Conservation (phyloP, 1,139 yeast species). For the Protomyces inouyei region DNA sequence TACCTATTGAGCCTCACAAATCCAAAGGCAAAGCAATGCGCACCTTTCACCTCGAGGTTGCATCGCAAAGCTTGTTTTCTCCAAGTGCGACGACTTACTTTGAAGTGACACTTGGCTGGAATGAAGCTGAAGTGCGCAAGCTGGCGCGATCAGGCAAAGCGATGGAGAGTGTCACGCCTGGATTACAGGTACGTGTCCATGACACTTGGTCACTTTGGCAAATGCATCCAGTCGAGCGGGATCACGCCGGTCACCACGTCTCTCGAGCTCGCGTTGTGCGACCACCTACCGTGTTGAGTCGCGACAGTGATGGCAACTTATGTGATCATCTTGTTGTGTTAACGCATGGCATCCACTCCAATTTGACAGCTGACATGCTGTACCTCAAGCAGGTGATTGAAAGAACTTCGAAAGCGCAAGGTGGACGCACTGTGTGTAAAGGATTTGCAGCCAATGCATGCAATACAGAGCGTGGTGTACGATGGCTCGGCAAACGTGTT, state of each 20-base stretch:
- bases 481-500: conserved; percentile 73
- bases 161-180: conserved; percentile 25
- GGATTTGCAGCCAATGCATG: conserved; percentile 83
- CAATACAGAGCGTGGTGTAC: conserved; percentile 84
- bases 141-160: conserved; percentile 27
- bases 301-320: conserved; percentile 58
- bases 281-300: conserved; percentile 58
- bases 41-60: conserved; percentile 55
- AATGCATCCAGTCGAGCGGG: conserved; percentile 31
- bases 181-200: conserved; percentile 16
- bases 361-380: conserved; percentile 80
- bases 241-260: conserved; percentile 26
- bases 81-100: conserved; percentile 63
- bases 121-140: conserved; percentile 39
- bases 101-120: conserved; percentile 59
- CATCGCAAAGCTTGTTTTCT: conserved; percentile 76
- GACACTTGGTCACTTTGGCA: conserved; percentile 30
- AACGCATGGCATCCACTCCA: conserved; percentile 91
- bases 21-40: not conserved
- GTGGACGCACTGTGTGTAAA: conserved; percentile 65
- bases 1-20: conserved; percentile 56
- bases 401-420: conserved; percentile 44
- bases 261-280: conserved; percentile 43
- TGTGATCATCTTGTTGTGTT: conserved; percentile 60
- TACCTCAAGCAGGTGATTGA: conserved; percentile 81